These are phyloP conservation scores for Chimonanthus salicifolius DNA, from an alignment of 164 flowering plant genomes.

Conservation along the genomic window DNA sequence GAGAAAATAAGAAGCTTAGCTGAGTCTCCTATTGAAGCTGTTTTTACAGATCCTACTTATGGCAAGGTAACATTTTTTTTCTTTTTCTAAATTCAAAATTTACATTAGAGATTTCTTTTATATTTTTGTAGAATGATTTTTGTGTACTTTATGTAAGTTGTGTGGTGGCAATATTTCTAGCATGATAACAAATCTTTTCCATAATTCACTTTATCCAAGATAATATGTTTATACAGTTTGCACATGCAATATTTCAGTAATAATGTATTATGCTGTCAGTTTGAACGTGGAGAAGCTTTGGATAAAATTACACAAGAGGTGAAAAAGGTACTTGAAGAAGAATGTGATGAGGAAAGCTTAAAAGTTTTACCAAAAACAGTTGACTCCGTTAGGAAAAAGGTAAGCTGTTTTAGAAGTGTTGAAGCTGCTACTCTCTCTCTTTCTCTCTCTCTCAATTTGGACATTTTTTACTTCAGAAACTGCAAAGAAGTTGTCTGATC, in stretches of 20 bases:
- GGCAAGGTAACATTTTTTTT: constrained; percentile 60
- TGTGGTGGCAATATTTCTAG: background rate
- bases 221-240: background rate
- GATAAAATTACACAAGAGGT: constrained; percentile 81
- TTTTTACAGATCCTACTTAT: constrained; percentile 83
- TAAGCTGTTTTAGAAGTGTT: constrained; percentile 13
- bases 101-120: background rate
- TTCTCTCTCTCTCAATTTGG: background rate
- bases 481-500: too few relatives aligned
- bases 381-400: constrained; percentile 87
- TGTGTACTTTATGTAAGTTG: background rate
- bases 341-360: constrained; percentile 85
- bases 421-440: background rate
- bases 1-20: constrained; percentile 66
- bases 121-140: background rate
- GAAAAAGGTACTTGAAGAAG: constrained; percentile 68
- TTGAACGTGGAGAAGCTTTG: constrained; percentile 96
- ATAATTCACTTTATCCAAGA: background rate
- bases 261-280: constrained; percentile 36
- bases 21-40: constrained; percentile 65
- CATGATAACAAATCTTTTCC: background rate
- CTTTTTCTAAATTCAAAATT: background rate
- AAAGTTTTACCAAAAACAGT: constrained; percentile 72
- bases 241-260: background rate
- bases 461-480: too few relatives aligned